Evolutionary conservation across 768 basidiomycete species (phyloP), one percentile per base, ranked within the genome.

Genomic region (Ramaria rubella): DNA sequence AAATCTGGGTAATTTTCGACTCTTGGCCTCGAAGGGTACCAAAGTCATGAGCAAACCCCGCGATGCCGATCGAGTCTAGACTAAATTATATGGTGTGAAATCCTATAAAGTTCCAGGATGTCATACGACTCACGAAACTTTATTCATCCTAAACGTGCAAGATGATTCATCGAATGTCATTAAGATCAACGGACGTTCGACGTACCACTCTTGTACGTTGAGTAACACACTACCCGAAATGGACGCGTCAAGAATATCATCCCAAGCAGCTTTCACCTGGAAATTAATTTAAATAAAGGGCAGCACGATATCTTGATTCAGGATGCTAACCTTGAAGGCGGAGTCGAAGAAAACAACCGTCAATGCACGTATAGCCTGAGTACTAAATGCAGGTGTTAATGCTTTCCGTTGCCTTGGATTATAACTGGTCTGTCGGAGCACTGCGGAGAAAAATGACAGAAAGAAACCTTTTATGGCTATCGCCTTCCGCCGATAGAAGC

Each of bases 1-100:
- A 67, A 7, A 81, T 72, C 59, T 78, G 75, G 21, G 79, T 74
- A 17, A 82, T 70, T 2, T 69, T 59, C 3, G 77, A 70, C 27
- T 64, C 65, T 54, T 77, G 73, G 5, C 81, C 81, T 14, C 78
- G 74, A 4, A 83, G 70, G 0, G 77, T 66, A 14, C 75, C 74
- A 59, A 85, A 85, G 61, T 81, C 71, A 60, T 83, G 77, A 4
- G 78, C 77, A 56, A 83, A 84, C 0, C 81, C 80, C 6, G 79
- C 80, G 31, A 83, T 77, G 14, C 82, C 81, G 50, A 84, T 72
- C 1, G 71, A 75, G 61, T 85, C 83, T 4, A 84, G 49, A 14
- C 57, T 52, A 55, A 19, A 34, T 8, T 36, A 36, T n/a, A n/a
- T n/a, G 34, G 34, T 36, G 8, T 8, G 7, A 36, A 56, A 26